Evolutionary conservation across 148 eudicot species (phyloP), one percentile per base, ranked within the genome.

Genomic region (Polygonum maritimum): DNA sequence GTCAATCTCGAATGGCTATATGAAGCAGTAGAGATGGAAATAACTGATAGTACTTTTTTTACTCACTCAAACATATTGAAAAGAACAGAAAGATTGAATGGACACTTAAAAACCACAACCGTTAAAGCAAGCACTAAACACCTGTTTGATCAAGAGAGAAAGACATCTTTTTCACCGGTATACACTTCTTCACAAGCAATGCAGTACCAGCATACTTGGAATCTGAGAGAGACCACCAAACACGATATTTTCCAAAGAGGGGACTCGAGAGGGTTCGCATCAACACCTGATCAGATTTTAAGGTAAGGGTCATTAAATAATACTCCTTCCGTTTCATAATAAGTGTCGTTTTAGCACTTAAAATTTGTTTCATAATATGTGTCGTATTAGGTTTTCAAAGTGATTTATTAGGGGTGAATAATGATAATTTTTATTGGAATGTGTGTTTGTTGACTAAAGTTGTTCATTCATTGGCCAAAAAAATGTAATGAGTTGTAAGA

Each of bases 201-300:
- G 92, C 96, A 73, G 99, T 95, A 73, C 99, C 99, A 79, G 99
- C 97, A 86, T 95, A 95, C 85, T 95, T 95, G 21, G 99, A 86
- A 83, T 92, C 97, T 44, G 99, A 77, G 77, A 95, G 97, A 82
- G 99, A 95, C 99, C 99, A 95, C 99, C 99, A 92, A 40, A 92
- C 89, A 52, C 90, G 84, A 82, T 92, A 95, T 52, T 82, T 81
- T 79, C 80, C 86, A 75, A 95, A 89, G 47, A 94, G 94, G 76
- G 87, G 83, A 77, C 83, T 92, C 76, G 99, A 89, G 49, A 95
- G 84, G 77, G 97, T 92, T 54, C 99, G 99, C 91, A 87, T 84
- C 83, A 95, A 75, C 69, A 87, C 74, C 97, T 94, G 89, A 80
- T 80, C 1, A 72, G 33, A 72, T 21, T 15, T 69, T 12, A 40